Evolutionary conservation across 2,329 filamentous ascomycete genomes (phyloP), one percentile per base, ranked within the genome.

Genomic region (Fusarium burgessii): DNA sequence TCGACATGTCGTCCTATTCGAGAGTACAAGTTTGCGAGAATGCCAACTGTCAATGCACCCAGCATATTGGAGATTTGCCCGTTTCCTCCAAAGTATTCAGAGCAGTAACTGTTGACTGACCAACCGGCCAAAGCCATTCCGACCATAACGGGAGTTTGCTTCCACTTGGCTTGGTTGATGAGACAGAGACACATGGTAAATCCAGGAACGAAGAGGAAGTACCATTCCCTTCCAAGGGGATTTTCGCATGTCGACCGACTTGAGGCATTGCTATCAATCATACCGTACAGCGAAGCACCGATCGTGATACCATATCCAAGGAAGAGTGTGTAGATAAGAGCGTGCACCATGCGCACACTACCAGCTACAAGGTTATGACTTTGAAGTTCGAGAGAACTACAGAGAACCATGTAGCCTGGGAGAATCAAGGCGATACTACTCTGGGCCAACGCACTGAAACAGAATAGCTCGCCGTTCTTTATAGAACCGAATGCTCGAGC

Each of bases 81-180:
- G 74, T 93, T 94, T 52, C 86, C 88, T 27, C 86, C 82, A 77
- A 95, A 93, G 70, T 87, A 89, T 33, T 86, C 83, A 35, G 88
- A 88, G 17, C 88, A 89, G 80, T 93, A 94, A 81, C 89, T 93
- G 80, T 92, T 95, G 74, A 93, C 91, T 11, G 90, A 84, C 77
- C 92, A 96, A 12, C 93, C 93, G 1, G 89, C 87, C 35, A 94
- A 82, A 0, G 93, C 89, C 74, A 97, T 94, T 63, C 88, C 46
- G 7, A 92, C 82, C 92, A 95, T 95, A 54, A 92, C 86, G 0
- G 93, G 92, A 35, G 90, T 88, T 77, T 95, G 93, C 74, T 89
- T 91, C 88, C 88, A 93, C 80, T 94, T 93, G 64, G 92, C 92
- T 72, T 95, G 92, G 80, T 95, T 95, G 78, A 95, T 91, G 75